Evolutionary conservation across 352 stramenopile genomes (phyloP).

Genomic region (Paralagenidium karlingii): DNA sequence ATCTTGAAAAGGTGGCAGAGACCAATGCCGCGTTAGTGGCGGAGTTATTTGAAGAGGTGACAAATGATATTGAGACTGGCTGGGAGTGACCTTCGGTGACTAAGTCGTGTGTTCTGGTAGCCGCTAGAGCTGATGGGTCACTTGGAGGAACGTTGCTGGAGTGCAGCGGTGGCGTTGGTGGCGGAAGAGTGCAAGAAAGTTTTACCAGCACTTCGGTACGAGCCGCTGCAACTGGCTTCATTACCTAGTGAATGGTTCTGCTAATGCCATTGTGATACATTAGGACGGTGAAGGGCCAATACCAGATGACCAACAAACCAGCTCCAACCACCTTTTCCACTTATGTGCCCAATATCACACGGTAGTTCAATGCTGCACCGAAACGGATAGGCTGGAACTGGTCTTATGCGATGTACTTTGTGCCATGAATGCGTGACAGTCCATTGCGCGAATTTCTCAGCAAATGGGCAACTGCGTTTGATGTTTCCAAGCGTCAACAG

Average conservation of each 20-base stretch:
- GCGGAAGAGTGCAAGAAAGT: conserved; percentile 80
- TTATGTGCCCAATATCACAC: conserved; percentile 67
- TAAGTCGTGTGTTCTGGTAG: conserved; percentile 20
- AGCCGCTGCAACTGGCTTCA: background rate
- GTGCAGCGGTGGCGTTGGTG: conserved; percentile 33
- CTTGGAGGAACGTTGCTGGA: conserved; percentile 55
- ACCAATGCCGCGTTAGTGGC: conserved; percentile 24
- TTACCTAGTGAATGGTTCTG: background rate
- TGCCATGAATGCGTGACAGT: conserved; percentile 11
- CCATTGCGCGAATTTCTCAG: conserved; percentile 60
- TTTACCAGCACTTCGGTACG: conserved; percentile 63
- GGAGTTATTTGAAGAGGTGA: conserved; percentile 9
- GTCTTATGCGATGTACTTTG: background rate
- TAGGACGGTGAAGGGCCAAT: conserved; percentile 75
- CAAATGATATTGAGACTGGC: background rate
- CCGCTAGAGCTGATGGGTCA: conserved; percentile 18
- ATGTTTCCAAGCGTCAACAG: conserved; percentile 16
- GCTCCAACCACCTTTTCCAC: conserved; percentile 47
- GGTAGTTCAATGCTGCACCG: conserved; percentile 15
- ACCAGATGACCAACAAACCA: conserved; percentile 85
- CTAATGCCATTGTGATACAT: conserved; percentile 10
- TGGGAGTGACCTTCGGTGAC: conserved; percentile 13
- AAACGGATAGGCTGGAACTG: too few relatives aligned
- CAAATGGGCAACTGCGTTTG: conserved; percentile 55
- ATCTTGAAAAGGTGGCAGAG: conserved; percentile 29